Evolutionary conservation across 768 basidiomycete species (phyloP), one percentile per base, ranked within the genome.

Genomic region (Austroboletus festivus): DNA sequence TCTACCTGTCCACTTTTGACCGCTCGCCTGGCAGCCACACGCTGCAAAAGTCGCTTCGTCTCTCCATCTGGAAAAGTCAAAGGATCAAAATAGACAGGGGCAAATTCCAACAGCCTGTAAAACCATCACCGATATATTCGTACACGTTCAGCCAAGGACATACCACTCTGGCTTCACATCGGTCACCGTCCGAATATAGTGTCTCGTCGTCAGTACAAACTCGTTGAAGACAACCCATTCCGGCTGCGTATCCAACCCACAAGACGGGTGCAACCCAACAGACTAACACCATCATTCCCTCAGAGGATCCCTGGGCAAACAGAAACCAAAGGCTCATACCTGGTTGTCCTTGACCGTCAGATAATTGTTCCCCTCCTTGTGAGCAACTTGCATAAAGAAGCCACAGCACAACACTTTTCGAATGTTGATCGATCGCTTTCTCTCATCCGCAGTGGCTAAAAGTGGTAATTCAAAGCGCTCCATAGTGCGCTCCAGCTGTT

Each of bases 361-460:
- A 63, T 99, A 98, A 46, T 77, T 79, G 3, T 85, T 81, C 68
- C 91, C 90, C 63, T 94, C 93, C 65, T 90, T 89, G 68, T 96
- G 93, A 7, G 94, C 96, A 12, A 92, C 82, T 64, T 97, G 95
- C 95, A 96, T 97, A 72, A 97, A 99, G 77, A 90, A 99, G 2
- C 94, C 96, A 57, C 86, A 88, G 5, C 89, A 86, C 19, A 98
- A 74, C 0, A 87, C 86, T 68, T 85, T 84, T 22, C 92, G 81
- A 47, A 98, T 84, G 56, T 85, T 85, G 45, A 71, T 53, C 65
- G 81, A 86, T 54, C 86, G 79, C 62, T 85, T 88, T 60, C 74
- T 76, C 57, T 87, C 80, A 55, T 93, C 86, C 22, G 64, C 66
- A 2, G 81, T 74, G 7, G 84, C 83, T 22, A 93, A 67, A 19